These are phyloP conservation scores for Coniochaeta hoffmannii DNA, from an alignment of 2,329 filamentous ascomycete genomes.

Conservation along the genomic window DNA sequence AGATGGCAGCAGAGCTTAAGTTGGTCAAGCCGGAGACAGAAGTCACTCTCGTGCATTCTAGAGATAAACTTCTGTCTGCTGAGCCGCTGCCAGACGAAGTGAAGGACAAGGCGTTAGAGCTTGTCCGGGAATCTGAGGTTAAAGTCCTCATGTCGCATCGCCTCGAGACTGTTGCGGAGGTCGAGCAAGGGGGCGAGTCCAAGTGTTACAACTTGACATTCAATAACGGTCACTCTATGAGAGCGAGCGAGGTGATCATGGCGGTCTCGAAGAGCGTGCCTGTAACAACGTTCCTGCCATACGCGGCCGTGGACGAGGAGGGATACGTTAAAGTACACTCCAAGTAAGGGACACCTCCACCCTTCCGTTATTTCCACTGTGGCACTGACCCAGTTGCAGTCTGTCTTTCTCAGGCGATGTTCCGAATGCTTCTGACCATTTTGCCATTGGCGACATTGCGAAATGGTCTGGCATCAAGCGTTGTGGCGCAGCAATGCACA, in stretches of 20 bases:
- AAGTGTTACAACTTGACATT: constrained; percentile 44
- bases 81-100: constrained; percentile 65
- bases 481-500: constrained; percentile 67
- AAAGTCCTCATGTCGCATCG: constrained; percentile 56
- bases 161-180: constrained; percentile 36
- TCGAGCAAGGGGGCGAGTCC: constrained; percentile 34
- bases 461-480: constrained; percentile 74
- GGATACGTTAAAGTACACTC: constrained; percentile 58
- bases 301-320: constrained; percentile 49
- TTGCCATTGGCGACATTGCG: constrained; percentile 62
- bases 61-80: constrained; percentile 61
- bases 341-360: constrained; percentile 30
- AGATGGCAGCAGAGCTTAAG: constrained; percentile 76
- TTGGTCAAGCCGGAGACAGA: constrained; percentile 52
- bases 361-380: background rate
- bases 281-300: constrained; percentile 56
- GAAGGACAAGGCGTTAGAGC: constrained; percentile 51
- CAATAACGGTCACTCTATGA: constrained; percentile 50
- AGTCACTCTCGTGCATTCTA: constrained; percentile 70
- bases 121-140: constrained; percentile 48
- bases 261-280: constrained; percentile 59
- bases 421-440: constrained; percentile 54
- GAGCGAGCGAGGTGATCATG: constrained; percentile 59
- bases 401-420: constrained; percentile 46
- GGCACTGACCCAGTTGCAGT: constrained; percentile 26